Percentiles rank a stretch among this genome's conserved stretches.
Conservation (phyloP, 345 rosid species). For the Combretum micranthum region DNA sequence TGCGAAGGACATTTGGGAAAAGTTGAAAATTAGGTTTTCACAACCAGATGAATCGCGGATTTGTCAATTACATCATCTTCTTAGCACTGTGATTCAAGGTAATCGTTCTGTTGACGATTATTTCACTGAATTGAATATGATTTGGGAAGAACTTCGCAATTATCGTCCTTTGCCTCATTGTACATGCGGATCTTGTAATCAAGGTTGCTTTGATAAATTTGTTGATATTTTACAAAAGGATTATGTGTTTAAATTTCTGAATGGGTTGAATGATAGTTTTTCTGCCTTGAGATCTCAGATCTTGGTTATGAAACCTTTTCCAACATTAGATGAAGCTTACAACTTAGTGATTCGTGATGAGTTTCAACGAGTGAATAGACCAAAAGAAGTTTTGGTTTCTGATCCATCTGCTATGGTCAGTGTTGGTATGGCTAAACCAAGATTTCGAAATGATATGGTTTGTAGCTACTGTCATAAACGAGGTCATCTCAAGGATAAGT, state of each 20-base stretch:
- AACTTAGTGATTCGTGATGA: background rate
- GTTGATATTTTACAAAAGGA: background rate
- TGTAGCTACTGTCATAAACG: no score
- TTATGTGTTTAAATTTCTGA: background rate
- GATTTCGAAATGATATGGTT: background rate
- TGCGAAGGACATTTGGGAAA: background rate
- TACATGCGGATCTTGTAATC: no score
- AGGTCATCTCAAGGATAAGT: no score
- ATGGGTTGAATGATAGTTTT: background rate
- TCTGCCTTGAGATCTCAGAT: background rate
- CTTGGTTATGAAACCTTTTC: background rate
- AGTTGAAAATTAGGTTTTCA: background rate
- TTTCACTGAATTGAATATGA: no score
- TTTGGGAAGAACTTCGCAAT: no score
- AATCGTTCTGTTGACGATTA: no score
- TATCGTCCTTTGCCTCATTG: no score
- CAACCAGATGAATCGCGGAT: background rate
- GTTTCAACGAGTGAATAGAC: background rate
- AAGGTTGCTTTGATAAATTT: no score
- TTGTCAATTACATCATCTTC: background rate
- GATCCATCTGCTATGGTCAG: no score
- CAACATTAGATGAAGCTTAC: background rate
- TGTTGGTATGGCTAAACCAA: background rate
- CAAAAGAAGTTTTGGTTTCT: background rate
- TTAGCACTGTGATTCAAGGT: background rate